phyloP scores from a whole-genome alignment of 805 yeast genomes.

The Myxozyma melibiosi region DNA sequence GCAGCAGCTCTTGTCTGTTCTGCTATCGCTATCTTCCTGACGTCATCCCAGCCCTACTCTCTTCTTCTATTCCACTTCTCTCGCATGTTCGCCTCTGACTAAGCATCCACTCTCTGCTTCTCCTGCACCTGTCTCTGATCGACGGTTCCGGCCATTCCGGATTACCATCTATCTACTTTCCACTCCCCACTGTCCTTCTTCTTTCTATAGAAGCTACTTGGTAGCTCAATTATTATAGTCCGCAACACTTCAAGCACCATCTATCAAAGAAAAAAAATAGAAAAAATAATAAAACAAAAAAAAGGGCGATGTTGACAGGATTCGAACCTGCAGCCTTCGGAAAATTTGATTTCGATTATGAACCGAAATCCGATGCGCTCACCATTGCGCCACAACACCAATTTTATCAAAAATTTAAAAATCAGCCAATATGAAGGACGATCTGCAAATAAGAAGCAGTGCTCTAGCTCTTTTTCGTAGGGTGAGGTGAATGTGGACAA shows the following conservation, averaged over 20 bases:
- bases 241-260: no score
- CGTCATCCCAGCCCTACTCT: no score
- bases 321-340: slow-evolving; percentile 40
- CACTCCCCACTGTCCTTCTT: background rate
- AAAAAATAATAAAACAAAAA: slow-evolving; percentile 13
- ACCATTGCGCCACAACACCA: slow-evolving; percentile 41
- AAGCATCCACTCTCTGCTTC: background rate
- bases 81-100: background rate
- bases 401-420: no score
- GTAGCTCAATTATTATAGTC: background rate
- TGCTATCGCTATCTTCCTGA: background rate
- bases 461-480: no score
- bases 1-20: background rate
- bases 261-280: no score
- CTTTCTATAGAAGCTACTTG: background rate
- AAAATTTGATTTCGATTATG: slow-evolving; percentile 20
- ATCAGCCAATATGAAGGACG: no score
- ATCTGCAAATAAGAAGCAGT: no score
- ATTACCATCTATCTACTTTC: background rate
- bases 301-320: slow-evolving; percentile 36
- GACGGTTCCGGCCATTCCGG: slow-evolving; percentile 8
- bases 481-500: no score
- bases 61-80: background rate
- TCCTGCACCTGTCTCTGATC: background rate
- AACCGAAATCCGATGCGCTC: slow-evolving; percentile 41